phyloP scores from a whole-genome alignment of 139 green algal genomes.

The Pleodorina starrii region DNA sequence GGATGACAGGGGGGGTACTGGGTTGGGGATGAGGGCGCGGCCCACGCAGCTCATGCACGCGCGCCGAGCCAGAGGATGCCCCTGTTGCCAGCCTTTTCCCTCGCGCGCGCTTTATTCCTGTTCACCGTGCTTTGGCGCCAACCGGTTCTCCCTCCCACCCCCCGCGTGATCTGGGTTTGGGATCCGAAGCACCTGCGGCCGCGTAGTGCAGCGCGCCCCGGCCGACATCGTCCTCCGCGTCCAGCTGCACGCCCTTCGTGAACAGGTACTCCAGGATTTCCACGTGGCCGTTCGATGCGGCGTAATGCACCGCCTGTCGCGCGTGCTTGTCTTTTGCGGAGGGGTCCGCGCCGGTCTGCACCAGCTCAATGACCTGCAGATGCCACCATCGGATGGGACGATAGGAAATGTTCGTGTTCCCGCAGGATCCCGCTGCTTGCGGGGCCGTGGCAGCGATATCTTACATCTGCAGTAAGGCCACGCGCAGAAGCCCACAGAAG shows the following conservation, averaged over 20 bases:
- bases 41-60: too few species aligned
- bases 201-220: conserved; percentile 80
- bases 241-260: conserved; percentile 72
- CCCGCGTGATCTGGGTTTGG: too few species aligned
- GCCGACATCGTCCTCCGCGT: conserved; percentile 73
- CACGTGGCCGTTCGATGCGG: conserved; percentile 70
- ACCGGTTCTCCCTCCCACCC: too few species aligned
- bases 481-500: conserved; percentile 76
- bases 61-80: too few species aligned
- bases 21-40: too few species aligned
- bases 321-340: conserved; percentile 72
- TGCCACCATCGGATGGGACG: neutral
- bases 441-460: too few species aligned
- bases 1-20: too few species aligned
- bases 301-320: conserved; percentile 74
- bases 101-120: too few species aligned
- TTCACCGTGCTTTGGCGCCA: too few species aligned
- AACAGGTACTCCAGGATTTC: conserved; percentile 67
- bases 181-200: conserved; percentile 46
- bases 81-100: too few species aligned
- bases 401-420: too few species aligned
- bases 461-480: conserved; percentile 79
- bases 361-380: conserved; percentile 71
- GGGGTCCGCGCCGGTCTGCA: conserved; percentile 70
- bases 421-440: too few species aligned